Evolutionary conservation across 768 basidiomycete species (phyloP), one percentile per base, ranked within the genome.

Genomic region (Russula compacta): DNA sequence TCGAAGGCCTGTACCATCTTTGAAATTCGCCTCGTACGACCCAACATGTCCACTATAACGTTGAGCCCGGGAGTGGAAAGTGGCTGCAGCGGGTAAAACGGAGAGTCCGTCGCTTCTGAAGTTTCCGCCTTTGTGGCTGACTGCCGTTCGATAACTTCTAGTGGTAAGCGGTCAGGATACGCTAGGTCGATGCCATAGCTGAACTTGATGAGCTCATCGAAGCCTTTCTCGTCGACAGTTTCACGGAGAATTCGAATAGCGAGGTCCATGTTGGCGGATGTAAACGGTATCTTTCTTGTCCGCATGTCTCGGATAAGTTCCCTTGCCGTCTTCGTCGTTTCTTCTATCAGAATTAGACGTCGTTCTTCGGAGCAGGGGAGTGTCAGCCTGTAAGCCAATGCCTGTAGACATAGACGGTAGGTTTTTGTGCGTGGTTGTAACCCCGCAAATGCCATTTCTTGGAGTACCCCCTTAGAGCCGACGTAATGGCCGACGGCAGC

Each of bases 151-250:
- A 55, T 14, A 40, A 55, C 74, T 61, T 83, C 81, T 59, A 86
- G 63, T 36, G 86, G 83, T 10, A 79, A 73, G 43, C 82, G 77
- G 67, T 93, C 91, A 0, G 89, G 89, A 67, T 84, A 84, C 21
- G 80, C 76, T 50, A 92, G 71, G 72, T 93, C 91, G 59, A 93
- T 79, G 0, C 85, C 89, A 71, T 92, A 93, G 39, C 81, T 83
- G 67, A 80, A 73, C 65, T 80, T 83, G 76, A 91, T 73, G 29
- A 91, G 75, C 32, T 73, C 68, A 54, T 83, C 78, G 69, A 88
- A 87, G 0, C 76, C 75, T 35, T 79, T 74, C 58, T 74, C 68
- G 69, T 87, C 82, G 53, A 80, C 68, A 0, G 82, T 82, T 61
- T 84, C 82, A 72, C 84, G 87, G 66, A 89, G 74, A 63, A 92